Evolutionary conservation across 441 rosid genomes (phyloP).

Genomic region (Aleurites moluccanus): DNA sequence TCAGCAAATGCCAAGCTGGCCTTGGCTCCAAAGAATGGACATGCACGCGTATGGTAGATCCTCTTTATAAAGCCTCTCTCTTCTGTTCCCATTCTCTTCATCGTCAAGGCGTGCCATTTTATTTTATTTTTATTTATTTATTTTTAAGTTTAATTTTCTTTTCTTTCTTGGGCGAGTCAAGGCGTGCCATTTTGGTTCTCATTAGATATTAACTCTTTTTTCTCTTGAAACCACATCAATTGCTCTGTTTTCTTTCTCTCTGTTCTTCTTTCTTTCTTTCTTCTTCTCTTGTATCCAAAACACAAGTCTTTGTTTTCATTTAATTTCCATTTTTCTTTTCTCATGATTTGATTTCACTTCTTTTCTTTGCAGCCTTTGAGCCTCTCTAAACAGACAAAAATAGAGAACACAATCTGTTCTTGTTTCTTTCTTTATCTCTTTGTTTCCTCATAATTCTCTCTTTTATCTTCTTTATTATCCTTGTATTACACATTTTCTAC

Average conservation of each 20-base stretch:
- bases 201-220: slow-evolving; percentile 7
- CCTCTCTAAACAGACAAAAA: slow-evolving; percentile 2
- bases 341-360: slow-evolving; percentile 2
- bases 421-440: background rate
- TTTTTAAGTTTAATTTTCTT: background rate
- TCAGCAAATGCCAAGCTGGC: slow-evolving; percentile 38
- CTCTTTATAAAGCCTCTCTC: slow-evolving; percentile 30
- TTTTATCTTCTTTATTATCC: slow-evolving; percentile 9
- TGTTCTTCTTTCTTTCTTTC: background rate
- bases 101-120: slow-evolving; percentile 36
- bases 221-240: slow-evolving; percentile 1
- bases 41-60: slow-evolving; percentile 33
- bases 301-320: background rate
- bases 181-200: slow-evolving; percentile 37
- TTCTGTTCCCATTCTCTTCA: slow-evolving; percentile 27
- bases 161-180: background rate
- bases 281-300: background rate
- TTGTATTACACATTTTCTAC: background rate
- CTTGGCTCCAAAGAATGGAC: slow-evolving; percentile 29
- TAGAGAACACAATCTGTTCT: background rate
- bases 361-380: slow-evolving; percentile 19
- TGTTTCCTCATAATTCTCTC: background rate
- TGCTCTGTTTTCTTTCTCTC: background rate
- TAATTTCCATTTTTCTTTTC: background rate
- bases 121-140: slow-evolving; percentile 5